phyloP scores from a whole-genome alignment of 176 grass and related monocot genomes.

The Carex pumila region DNA sequence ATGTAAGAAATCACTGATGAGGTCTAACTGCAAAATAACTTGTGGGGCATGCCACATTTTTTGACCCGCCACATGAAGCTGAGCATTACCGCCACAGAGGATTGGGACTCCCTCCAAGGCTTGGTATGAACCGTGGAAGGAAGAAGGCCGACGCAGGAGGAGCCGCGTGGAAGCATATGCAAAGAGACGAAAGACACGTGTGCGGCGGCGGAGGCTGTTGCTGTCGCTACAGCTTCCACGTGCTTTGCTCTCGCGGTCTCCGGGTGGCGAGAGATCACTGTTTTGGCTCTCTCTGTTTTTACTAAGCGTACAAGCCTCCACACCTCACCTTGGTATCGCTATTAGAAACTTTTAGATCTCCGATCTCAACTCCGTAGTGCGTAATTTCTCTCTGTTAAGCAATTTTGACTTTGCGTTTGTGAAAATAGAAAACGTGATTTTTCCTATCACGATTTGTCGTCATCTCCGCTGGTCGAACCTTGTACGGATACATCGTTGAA shows the following conservation, averaged over 20 bases:
- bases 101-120: not conserved
- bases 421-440: not conserved
- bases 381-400: too few relatives aligned
- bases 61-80: not conserved
- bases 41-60: not conserved
- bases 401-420: not conserved
- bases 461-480: not conserved
- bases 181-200: not conserved
- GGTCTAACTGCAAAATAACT: too few relatives aligned
- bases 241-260: not conserved
- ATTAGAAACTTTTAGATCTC: not conserved
- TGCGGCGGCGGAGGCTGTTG: not conserved
- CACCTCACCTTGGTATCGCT: not conserved
- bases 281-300: not conserved
- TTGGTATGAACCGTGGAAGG: slow-evolving; percentile 8
- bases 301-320: not conserved
- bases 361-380: not conserved
- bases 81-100: not conserved
- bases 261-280: not conserved
- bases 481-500: not conserved
- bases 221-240: not conserved
- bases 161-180: not conserved
- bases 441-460: not conserved
- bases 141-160: not conserved
- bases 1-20: too few relatives aligned